Evolutionary conservation across 176 grass and related monocot species (phyloP).

Genomic region (Raddia distichophylla): DNA sequence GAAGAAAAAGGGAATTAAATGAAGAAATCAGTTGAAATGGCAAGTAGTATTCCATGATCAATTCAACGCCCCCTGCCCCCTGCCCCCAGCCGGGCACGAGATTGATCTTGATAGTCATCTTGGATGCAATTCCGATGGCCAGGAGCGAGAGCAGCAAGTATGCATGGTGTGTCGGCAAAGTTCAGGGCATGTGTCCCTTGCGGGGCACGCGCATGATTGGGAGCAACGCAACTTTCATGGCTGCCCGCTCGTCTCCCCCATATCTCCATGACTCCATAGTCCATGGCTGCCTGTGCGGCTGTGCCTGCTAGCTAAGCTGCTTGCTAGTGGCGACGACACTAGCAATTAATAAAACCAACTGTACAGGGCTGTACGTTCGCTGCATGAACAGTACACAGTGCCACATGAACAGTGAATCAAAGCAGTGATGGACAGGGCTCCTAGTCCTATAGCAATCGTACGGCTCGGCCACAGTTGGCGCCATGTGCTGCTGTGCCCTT

Average conservation of each 20-base stretch:
- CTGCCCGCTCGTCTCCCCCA: not conserved
- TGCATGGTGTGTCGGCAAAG: conserved; percentile 24
- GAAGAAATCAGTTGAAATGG: no score
- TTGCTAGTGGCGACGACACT: not conserved
- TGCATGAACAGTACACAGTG: conserved; percentile 1
- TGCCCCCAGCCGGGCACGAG: no score
- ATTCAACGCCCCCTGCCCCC: no score
- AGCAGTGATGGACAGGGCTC: not conserved
- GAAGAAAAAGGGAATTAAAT: no score
- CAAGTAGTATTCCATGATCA: no score
- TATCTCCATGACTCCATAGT: no score
- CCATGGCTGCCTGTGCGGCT: not conserved
- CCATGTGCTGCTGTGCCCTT: conserved; percentile 19
- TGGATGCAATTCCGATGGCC: not conserved
- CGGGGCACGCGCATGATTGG: not conserved
- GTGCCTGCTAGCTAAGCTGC: not conserved
- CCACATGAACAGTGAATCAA: not conserved
- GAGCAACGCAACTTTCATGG: not conserved
- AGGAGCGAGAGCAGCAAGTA: not conserved
- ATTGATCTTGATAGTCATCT: not conserved
- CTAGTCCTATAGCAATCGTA: not conserved
- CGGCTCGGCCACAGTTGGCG: not conserved
- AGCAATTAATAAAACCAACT: no score
- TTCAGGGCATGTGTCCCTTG: conserved; percentile 21
- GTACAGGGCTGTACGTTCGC: not conserved